phyloP scores from a whole-genome alignment of 257 asterid genomes.

The Solanum bulbocastanum region DNA sequence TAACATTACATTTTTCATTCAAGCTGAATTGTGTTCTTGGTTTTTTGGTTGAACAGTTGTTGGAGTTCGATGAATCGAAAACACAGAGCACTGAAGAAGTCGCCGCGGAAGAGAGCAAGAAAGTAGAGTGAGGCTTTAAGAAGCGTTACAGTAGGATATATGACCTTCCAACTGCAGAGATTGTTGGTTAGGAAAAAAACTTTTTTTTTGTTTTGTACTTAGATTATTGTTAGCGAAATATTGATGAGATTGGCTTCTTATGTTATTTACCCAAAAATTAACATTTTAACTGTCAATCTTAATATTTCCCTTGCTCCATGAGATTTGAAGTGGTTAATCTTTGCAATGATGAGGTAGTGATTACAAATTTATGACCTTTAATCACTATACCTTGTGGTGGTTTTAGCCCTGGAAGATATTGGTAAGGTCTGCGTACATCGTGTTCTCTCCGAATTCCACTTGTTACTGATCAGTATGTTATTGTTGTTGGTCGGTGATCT shows the following conservation, averaged over 20 bases:
- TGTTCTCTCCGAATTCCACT: neutral
- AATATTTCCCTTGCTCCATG: neutral
- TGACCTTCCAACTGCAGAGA: neutral
- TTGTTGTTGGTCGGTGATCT: neutral
- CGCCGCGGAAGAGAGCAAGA: slow-evolving; percentile 30
- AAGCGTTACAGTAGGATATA: neutral
- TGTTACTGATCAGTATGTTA: neutral
- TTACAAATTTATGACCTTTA: neutral
- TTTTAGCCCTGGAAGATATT: neutral
- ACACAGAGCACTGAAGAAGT: slow-evolving; percentile 24
- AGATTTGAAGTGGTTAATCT: neutral
- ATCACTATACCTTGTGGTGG: neutral
- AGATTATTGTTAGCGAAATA: neutral
- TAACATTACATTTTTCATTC: neutral
- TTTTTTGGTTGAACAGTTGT: slow-evolving; percentile 31
- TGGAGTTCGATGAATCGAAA: slow-evolving; percentile 79
- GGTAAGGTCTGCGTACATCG: neutral
- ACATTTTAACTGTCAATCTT: neutral
- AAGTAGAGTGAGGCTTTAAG: slow-evolving; percentile 31
- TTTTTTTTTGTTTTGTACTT: neutral
- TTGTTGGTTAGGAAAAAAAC: neutral
- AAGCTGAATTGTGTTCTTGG: neutral
- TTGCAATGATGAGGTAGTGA: neutral
- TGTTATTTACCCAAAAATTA: neutral
- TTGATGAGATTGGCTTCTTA: neutral